phyloP scores from a whole-genome alignment of 2,329 filamentous ascomycete species.

The Verticillium klebahnii region DNA sequence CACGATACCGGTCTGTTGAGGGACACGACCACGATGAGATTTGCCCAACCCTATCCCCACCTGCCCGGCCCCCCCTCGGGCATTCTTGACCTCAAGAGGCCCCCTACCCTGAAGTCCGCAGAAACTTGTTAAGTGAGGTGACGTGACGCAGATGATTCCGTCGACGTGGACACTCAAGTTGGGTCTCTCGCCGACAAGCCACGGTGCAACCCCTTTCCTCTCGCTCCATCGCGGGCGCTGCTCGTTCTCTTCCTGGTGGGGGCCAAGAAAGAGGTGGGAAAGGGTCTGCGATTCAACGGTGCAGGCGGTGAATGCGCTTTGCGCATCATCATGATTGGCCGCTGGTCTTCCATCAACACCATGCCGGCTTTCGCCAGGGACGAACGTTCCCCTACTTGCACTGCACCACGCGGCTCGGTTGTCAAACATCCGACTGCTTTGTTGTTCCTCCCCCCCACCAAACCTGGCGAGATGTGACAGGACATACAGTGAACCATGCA shows the following conservation, averaged over 20 bases:
- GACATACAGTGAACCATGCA: not conserved
- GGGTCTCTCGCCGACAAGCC: not conserved
- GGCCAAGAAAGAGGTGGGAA: not conserved
- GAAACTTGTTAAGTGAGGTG: not conserved
- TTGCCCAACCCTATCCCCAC: not conserved
- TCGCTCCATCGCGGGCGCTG: not conserved
- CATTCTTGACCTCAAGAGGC: not conserved
- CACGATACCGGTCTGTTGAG: not conserved
- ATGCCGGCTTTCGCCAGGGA: not conserved
- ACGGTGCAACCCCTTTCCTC: not conserved
- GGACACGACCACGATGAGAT: not conserved
- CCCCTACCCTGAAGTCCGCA: not conserved
- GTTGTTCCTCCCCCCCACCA: not conserved
- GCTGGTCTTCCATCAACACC: not conserved
- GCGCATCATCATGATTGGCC: not conserved
- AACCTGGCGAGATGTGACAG: not conserved
- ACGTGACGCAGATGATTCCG: not conserved
- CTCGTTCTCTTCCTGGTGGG: not conserved
- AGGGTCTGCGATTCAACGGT: not conserved
- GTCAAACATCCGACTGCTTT: not conserved
- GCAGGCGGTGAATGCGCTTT: not conserved
- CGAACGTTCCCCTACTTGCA: not conserved
- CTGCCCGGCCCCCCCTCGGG: not conserved
- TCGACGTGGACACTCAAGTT: not conserved
- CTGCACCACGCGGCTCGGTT: not conserved